Percentiles rank a stretch among this genome's conserved stretches.
phyloP scores from a whole-genome alignment of 352 stramenopile genomes.

The Detonula confervacea region DNA sequence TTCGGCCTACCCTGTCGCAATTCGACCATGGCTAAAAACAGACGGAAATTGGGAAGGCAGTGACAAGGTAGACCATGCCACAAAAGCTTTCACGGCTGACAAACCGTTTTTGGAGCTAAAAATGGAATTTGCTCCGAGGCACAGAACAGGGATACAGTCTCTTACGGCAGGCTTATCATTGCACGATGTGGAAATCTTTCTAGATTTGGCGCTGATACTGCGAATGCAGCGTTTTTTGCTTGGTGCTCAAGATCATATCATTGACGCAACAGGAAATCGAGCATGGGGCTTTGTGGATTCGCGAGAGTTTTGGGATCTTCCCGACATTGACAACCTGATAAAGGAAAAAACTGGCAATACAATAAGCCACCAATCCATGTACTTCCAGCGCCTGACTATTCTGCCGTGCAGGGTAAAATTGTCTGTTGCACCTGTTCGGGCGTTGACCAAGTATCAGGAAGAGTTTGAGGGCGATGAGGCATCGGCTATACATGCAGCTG shows the following conservation, averaged over 20 bases:
- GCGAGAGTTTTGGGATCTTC: slow-evolving; percentile 32
- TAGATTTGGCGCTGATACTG: slow-evolving; percentile 80
- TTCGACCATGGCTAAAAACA: slow-evolving; percentile 50
- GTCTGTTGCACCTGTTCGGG: slow-evolving; percentile 71
- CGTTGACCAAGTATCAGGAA: slow-evolving; percentile 70
- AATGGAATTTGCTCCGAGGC: slow-evolving; percentile 65
- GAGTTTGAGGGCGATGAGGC: slow-evolving; percentile 70
- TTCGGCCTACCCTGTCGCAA: slow-evolving; percentile 75
- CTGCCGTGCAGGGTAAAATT: slow-evolving; percentile 74
- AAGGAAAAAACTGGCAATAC: slow-evolving; percentile 29
- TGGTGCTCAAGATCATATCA: slow-evolving; percentile 63
- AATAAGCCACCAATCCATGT: slow-evolving; percentile 49
- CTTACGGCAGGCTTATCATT: slow-evolving; percentile 40
- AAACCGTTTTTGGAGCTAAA: slow-evolving; percentile 67
- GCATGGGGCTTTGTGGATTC: slow-evolving; percentile 24
- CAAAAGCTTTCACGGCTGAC: slow-evolving; percentile 24
- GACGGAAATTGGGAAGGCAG: neutral
- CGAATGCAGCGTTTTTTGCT: slow-evolving; percentile 71
- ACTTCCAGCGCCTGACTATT: slow-evolving; percentile 79
- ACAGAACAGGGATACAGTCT: slow-evolving; percentile 67
- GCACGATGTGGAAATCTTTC: slow-evolving; percentile 63
- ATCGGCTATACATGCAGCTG: slow-evolving; percentile 76
- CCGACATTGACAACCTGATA: slow-evolving; percentile 29
- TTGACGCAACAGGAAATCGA: slow-evolving; percentile 22
- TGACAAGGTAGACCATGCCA: neutral